Base-by-base conservation (phyloP, 108 stramenopile genomes). In the Mediolabrus comicus region DNA sequence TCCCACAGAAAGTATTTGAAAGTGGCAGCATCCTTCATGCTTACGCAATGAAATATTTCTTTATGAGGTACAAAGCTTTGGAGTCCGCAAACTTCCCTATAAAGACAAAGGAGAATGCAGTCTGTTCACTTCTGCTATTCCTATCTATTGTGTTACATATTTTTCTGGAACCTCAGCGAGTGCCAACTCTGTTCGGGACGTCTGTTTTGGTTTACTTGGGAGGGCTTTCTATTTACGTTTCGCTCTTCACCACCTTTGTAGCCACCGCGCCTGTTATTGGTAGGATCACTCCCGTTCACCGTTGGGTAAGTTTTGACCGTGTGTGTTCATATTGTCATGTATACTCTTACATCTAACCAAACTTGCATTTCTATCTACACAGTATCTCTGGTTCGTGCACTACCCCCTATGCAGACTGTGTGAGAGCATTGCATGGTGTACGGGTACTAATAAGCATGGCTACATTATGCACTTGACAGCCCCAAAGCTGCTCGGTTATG, bases 391-490 rank as follows among this genome's bases (percentile, higher is more conserved):
- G 53, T 58, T 88, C n/a, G 77, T 84, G 1, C 80, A 84, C 31
- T 77, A 82, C 65, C 39, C 81, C 26, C 52, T 88, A 8, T 74
- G 77, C 53, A 72, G 79, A 35, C 29, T 80, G 19, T 73, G 76
- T 49, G 84, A 82, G 57, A 51, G 63, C 16, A 58, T 80, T 0
- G 74, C 73, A 11, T 85, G 81, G 78, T 80, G 78, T 17, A 87
- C 84, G 4, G 86, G 86, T 2, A 77, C 79, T 41, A 85, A 84
- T 52, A 71, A 73, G 25, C 55, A 63, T 31, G 86, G 86, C 11
- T 87, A 87, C 82, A 78, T 87, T 25, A 82, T 83, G 65, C 86
- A 87, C 43, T 67, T 84, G 57, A 87, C 86, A 26, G 79, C 83
- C 14, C 52, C 49, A 3, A 87, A 87, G 52, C 39, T 84, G 25